Evolutionary conservation across 352 stramenopile species (phyloP).

Genomic region (Phytophthora europaea): DNA sequence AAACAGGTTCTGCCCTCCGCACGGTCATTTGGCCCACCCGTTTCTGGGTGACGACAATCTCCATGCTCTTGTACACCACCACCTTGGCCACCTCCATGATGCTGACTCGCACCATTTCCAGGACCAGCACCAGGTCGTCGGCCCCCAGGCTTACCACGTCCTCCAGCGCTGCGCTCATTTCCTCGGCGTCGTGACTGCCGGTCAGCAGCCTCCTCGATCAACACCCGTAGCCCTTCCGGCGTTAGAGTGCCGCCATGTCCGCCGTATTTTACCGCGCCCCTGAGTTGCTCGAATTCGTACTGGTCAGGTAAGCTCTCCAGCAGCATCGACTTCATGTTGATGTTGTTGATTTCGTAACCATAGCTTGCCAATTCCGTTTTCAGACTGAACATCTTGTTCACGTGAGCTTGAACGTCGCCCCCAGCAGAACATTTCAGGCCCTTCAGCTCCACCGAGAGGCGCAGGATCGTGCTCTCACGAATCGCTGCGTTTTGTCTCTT

Average conservation of each 20-base stretch:
- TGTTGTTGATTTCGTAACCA: not conserved
- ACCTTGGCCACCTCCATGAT: too few relatives aligned
- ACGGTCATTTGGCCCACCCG: too few relatives aligned
- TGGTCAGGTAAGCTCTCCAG: not conserved
- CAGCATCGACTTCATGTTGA: constrained; percentile 9
- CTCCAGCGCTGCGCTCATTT: not conserved
- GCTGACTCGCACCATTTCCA: not conserved
- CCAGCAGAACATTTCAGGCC: not conserved
- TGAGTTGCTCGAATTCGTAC: constrained; percentile 4
- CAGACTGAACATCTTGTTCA: constrained; percentile 6
- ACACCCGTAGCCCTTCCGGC: not conserved
- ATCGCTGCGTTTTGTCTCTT: not conserved
- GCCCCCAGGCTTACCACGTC: too few relatives aligned
- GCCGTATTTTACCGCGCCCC: constrained; percentile 1
- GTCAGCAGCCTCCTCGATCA: constrained; percentile 1
- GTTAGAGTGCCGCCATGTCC: not conserved
- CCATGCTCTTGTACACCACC: too few relatives aligned
- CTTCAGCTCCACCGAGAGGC: not conserved
- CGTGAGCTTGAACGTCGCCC: not conserved
- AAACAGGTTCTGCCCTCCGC: too few relatives aligned
- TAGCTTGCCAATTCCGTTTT: not conserved
- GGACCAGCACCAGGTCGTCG: too few relatives aligned
- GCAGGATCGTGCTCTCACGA: not conserved
- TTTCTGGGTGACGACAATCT: too few relatives aligned
- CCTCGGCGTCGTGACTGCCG: not conserved